Conservation (phyloP, 805 yeast genomes). For the Yamadazyma sp. region DNA sequence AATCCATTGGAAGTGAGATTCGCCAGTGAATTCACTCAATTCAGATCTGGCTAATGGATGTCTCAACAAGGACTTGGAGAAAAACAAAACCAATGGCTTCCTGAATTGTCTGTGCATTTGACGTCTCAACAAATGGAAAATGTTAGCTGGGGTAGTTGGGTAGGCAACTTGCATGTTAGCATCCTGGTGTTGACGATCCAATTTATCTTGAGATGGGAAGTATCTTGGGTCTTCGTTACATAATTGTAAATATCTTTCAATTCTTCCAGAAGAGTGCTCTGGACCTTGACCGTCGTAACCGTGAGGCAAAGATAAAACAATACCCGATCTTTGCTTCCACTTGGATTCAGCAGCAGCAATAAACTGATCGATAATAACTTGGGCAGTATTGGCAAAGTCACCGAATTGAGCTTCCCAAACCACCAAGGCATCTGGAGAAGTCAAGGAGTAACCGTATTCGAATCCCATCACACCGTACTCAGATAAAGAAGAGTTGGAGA, state of each 20-base stretch:
- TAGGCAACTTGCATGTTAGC: constrained; percentile 97
- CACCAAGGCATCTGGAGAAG: constrained; percentile 95
- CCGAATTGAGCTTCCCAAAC: constrained; percentile 99
- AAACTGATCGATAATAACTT: constrained; percentile 95
- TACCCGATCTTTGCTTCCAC: constrained; percentile 98
- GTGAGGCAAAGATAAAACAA: constrained; percentile 93
- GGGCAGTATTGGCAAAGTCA: constrained; percentile 99
- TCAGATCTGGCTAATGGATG: constrained; percentile 95
- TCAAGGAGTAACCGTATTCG: constrained; percentile 97
- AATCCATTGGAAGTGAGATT: constrained; percentile 91
- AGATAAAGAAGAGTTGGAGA: constrained; percentile 92
- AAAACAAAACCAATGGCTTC: constrained; percentile 81
- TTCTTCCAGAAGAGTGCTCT: constrained; percentile 97
- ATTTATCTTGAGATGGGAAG: constrained; percentile 87
- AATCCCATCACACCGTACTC: constrained; percentile 99
- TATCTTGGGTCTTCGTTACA: constrained; percentile 93
- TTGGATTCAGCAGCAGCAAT: constrained; percentile 95
- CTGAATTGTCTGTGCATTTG: constrained; percentile 99
- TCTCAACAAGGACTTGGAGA: constrained; percentile 92
- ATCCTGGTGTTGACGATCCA: constrained; percentile 97
- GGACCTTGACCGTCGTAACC: constrained; percentile 99
- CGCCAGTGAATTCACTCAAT: constrained; percentile 83
- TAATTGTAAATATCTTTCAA: constrained; percentile 93
- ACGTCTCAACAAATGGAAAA: constrained; percentile 96
- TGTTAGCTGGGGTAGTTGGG: constrained; percentile 96